These are phyloP conservation scores for Westerdykella aurantiaca DNA, from an alignment of 2,329 filamentous ascomycete species.

Conservation along the genomic window DNA sequence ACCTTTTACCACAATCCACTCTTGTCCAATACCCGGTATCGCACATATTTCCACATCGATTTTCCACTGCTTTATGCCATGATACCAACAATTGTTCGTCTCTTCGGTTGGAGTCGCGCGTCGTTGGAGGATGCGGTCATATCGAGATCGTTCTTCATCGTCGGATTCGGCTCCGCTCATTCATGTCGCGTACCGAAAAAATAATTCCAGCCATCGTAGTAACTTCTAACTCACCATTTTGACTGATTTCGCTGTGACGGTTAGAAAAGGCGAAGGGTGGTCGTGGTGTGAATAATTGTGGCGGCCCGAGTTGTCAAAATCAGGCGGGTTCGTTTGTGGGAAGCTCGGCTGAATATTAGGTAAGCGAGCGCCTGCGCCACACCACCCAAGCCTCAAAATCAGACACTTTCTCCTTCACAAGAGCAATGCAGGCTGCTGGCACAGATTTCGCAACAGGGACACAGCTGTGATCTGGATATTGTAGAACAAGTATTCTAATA, in stretches of 20 bases:
- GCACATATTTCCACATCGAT: too few relatives aligned
- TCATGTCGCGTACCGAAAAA: slow-evolving; percentile 21
- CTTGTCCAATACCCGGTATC: too few relatives aligned
- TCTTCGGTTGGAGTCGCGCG: too few relatives aligned
- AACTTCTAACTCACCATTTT: slow-evolving; percentile 34
- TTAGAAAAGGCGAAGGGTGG: slow-evolving; percentile 32
- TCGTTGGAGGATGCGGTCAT: too few relatives aligned
- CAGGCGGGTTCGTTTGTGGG: slow-evolving; percentile 26
- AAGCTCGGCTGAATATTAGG: slow-evolving; percentile 24
- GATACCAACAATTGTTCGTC: not conserved
- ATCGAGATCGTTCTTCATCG: not conserved
- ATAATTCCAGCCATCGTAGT: not conserved
- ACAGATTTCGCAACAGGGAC: too few relatives aligned
- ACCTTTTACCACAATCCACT: too few relatives aligned
- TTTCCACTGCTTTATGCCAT: too few relatives aligned
- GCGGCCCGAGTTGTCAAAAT: too few relatives aligned
- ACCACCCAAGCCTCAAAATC: slow-evolving; percentile 12
- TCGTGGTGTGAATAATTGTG: slow-evolving; percentile 21
- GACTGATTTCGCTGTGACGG: slow-evolving; percentile 35
- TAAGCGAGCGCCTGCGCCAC: slow-evolving; percentile 12
- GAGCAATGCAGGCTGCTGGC: too few relatives aligned
- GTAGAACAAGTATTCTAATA: too few relatives aligned
- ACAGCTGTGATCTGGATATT: too few relatives aligned
- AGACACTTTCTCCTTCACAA: too few relatives aligned
- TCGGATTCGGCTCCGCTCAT: slow-evolving; percentile 14